Evolutionary conservation across 768 basidiomycete genomes (phyloP).

Genomic region (Lactarius pseudohatsudake): DNA sequence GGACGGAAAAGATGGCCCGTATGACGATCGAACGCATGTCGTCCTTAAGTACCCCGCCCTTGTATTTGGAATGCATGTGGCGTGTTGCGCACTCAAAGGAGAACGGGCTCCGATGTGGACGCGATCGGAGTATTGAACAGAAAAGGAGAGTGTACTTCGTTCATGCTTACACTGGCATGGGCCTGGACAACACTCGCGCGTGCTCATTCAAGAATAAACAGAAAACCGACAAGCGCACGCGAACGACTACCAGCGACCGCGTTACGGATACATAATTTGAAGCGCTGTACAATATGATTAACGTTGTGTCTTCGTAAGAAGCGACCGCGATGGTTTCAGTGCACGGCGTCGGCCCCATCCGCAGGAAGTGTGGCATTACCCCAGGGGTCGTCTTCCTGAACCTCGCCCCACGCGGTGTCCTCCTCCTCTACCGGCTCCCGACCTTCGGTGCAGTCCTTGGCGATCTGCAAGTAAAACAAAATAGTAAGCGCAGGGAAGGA

Average conservation of each 20-base stretch:
- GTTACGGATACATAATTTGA: slow-evolving; percentile 1
- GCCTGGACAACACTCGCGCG: neutral
- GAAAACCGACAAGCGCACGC: neutral
- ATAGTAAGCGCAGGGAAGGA: neutral
- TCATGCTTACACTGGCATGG: neutral
- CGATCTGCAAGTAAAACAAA: slow-evolving; percentile 31
- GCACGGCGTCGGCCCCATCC: neutral
- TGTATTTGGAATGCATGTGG: neutral
- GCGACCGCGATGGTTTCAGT: neutral
- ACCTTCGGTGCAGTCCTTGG: slow-evolving; percentile 39
- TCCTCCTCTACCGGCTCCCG: slow-evolving; percentile 28
- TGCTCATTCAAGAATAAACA: neutral
- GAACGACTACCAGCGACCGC: neutral
- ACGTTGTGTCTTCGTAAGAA: neutral
- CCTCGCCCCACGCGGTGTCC: slow-evolving; percentile 25
- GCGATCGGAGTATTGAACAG: neutral
- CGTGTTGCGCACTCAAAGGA: neutral
- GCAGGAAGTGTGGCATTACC: slow-evolving; percentile 7
- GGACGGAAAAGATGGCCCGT: neutral
- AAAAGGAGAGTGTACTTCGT: neutral
- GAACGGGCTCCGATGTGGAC: neutral
- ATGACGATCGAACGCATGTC: neutral
- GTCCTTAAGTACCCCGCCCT: neutral
- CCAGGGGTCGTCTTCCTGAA: slow-evolving; percentile 14
- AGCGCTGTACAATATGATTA: neutral